phyloP scores from a whole-genome alignment of 345 rosid species.

The Arabis alpina region DNA sequence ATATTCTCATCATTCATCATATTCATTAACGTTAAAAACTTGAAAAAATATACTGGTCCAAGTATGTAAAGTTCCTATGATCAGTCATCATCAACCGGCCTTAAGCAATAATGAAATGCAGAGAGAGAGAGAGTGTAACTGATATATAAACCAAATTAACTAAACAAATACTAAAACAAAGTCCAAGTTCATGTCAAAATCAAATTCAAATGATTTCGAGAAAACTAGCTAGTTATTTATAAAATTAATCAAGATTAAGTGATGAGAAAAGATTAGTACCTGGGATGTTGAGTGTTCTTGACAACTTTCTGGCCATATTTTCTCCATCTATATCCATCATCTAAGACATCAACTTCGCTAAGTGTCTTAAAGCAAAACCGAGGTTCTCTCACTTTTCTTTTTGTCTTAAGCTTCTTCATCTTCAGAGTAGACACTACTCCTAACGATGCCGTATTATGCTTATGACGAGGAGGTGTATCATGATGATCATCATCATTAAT shows the following conservation, averaged over 20 bases:
- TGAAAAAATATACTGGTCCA: not conserved
- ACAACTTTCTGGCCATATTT: constrained; percentile 99
- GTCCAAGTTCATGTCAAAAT: not conserved
- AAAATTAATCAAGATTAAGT: not conserved
- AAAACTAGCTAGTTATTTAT: not conserved
- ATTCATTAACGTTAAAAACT: not conserved
- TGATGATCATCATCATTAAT: constrained; percentile 14
- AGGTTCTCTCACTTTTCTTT: constrained; percentile 95
- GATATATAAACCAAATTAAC: not conserved
- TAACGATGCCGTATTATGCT: constrained; percentile 28
- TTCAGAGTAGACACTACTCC: constrained; percentile 67
- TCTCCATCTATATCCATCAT: constrained; percentile 98
- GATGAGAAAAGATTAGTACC: constrained; percentile 47
- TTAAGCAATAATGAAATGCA: constrained; percentile 15
- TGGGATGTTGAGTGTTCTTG: constrained; percentile 98
- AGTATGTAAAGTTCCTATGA: constrained; percentile 24
- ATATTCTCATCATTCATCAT: constrained; percentile 35
- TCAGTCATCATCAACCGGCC: constrained; percentile 28
- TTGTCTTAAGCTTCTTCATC: constrained; percentile 79
- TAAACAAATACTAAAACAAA: not conserved
- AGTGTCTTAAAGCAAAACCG: constrained; percentile 98
- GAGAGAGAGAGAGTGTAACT: not conserved
- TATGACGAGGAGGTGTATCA: constrained; percentile 12
- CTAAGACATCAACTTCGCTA: constrained; percentile 93
- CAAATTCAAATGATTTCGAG: not conserved